Evolutionary conservation across 1,284 basidiomycete species (phyloP), one percentile per base, ranked within the genome.

Genomic region (Leccinum pachyderme): DNA sequence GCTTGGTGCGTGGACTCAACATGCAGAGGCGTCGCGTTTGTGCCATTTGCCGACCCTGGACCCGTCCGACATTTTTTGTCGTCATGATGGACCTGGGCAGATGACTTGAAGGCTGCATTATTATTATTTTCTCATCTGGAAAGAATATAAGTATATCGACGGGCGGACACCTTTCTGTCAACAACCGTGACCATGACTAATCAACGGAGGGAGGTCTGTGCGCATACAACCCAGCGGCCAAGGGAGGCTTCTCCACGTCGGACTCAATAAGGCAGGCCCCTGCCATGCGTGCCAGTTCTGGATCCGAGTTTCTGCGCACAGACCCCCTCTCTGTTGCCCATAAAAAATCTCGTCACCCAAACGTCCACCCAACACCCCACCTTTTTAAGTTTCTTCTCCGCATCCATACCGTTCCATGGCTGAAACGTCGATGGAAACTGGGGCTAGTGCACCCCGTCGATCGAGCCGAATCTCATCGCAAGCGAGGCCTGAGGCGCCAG

Each of bases 391-490:
- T 39, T 18, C 35, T 18, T 37, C 37, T 24, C 18, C 8, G 28
- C 7, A 15, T 9, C 32, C 12, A 13, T 35, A 18, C 22, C 43
- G 13, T 31, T 12, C 28, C 27, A 70, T 63, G 66, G 64, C 61
- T 35, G 63, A 61, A 29, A 1, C 11, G 9, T 39, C 33, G 7
- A 60, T 61, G 9, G 71, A 72, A 5, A 24, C 9, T 13, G n/a
- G 18, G 11, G 35, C 39, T 27, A 18, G 46, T 28, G 58, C 69
- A 43, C 78, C 77, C 8, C 71, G 81, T 55, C 74, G 81, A 52
- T 82, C 81, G 11, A 73, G 73, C 18, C 70, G 81, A 46, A 75
- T 82, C 49, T 76, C 78, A 5, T 63, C 77, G 4, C 73, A 73
- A 33, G 70, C 76, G 47, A 70, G 70, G 49, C 64, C 69, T 45